A percentile compares a stretch with the other conserved stretches of the same genome.
Evolutionary conservation across 305 asterid genomes (phyloP).

Genomic region (Lippia alba): DNA sequence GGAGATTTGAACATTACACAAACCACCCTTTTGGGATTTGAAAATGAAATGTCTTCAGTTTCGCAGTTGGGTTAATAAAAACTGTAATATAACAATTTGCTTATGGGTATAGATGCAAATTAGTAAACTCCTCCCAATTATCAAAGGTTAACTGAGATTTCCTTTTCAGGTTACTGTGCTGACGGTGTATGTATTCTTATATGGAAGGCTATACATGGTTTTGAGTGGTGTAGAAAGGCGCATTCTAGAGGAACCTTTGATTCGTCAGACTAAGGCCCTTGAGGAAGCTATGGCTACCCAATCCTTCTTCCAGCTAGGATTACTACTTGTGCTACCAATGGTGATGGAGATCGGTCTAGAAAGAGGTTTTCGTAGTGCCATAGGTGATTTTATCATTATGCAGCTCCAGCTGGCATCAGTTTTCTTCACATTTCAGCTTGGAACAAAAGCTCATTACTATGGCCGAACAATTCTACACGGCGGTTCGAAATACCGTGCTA

Average conservation of each 20-base stretch:
- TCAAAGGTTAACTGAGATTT: conserved; percentile 29
- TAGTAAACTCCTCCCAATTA: conserved; percentile 11
- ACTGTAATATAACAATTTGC: too few relatives aligned
- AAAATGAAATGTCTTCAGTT: too few relatives aligned
- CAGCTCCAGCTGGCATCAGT: conserved; percentile 98
- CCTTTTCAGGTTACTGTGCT: conserved; percentile 83
- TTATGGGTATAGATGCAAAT: background rate
- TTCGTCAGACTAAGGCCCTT: conserved; percentile 79
- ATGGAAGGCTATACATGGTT: conserved; percentile 89
- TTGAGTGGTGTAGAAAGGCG: conserved; percentile 90
- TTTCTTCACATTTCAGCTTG: conserved; percentile 96
- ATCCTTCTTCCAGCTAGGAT: conserved; percentile 88
- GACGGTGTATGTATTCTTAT: conserved; percentile 77
- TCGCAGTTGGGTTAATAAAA: too few relatives aligned
- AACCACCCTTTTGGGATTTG: too few relatives aligned
- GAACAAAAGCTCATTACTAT: conserved; percentile 90
- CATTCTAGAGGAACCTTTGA: conserved; percentile 65
- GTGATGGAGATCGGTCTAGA: conserved; percentile 96
- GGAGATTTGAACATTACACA: background rate
- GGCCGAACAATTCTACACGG: conserved; percentile 94
- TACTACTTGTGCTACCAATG: conserved; percentile 91
- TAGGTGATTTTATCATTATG: conserved; percentile 93
- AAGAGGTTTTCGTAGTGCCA: conserved; percentile 92
- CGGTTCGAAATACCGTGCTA: conserved; percentile 91
- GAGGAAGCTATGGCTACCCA: conserved; percentile 93